Evolutionary conservation across 2,329 filamentous ascomycete genomes (phyloP).

Genomic region (Fusarium marasasianum): DNA sequence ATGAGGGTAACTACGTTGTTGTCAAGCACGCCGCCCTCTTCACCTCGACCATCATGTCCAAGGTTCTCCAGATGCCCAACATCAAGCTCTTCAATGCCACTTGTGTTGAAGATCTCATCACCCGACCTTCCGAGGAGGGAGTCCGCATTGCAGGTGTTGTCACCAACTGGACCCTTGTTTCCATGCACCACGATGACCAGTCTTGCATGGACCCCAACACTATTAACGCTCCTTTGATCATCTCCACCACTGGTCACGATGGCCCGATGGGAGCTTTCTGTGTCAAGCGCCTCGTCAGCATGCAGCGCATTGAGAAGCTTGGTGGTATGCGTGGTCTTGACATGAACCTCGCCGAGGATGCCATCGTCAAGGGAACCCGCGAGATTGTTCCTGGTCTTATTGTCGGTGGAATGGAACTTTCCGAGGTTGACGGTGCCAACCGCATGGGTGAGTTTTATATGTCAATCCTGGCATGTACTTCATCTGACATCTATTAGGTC

Average conservation of each 20-base stretch:
- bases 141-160: conserved; percentile 88
- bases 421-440: conserved; percentile 89
- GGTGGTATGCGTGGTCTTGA: conserved; percentile 94
- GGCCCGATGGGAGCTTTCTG: conserved; percentile 91
- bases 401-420: conserved; percentile 94
- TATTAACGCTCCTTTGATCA: conserved; percentile 89
- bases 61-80: conserved; percentile 86
- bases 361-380: conserved; percentile 90
- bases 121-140: conserved; percentile 66
- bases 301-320: conserved; percentile 83
- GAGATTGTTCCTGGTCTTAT: conserved; percentile 89
- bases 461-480: too few relatives aligned
- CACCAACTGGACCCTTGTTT: conserved; percentile 94
- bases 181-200: conserved; percentile 88
- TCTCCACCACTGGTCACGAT: conserved; percentile 92
- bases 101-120: conserved; percentile 91
- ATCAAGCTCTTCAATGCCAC: conserved; percentile 98
- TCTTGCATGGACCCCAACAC: conserved; percentile 98
- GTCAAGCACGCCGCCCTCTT: conserved; percentile 95
- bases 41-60: conserved; percentile 85
- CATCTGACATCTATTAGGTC: conserved; percentile 51
- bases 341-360: conserved; percentile 91
- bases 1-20: conserved; percentile 88
- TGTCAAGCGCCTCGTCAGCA: conserved; percentile 89
- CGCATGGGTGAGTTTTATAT: conserved; percentile 72